These are phyloP conservation scores for Fomitiporia mediterranea DNA, from an alignment of 1,284 basidiomycete genomes.

Conservation along the genomic window DNA sequence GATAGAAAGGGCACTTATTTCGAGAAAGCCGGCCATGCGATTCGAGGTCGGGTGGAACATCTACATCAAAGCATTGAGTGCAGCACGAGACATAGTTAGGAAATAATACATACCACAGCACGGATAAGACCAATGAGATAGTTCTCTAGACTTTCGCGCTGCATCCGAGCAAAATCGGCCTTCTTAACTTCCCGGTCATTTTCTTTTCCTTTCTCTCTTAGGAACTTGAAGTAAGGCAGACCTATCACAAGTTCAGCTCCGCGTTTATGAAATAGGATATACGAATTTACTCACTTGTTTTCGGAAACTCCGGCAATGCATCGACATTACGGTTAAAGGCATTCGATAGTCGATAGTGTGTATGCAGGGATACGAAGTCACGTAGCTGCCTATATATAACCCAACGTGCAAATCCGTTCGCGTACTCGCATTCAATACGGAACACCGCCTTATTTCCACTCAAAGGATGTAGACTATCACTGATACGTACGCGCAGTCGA, in stretches of 20 bases:
- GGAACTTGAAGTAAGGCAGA: constrained; percentile 85
- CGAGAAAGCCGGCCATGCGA: constrained; percentile 90
- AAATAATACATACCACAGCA: constrained; percentile 63
- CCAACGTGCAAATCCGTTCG: constrained; percentile 93
- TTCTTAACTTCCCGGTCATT: constrained; percentile 49
- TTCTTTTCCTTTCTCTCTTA: constrained; percentile 54
- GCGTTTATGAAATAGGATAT: neutral
- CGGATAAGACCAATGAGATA: constrained; percentile 89
- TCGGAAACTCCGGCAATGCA: constrained; percentile 89
- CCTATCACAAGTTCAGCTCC: constrained; percentile 36
- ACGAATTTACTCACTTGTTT: constrained; percentile 55
- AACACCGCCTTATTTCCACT: constrained; percentile 80
- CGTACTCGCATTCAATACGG: constrained; percentile 95
- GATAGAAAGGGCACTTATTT: constrained; percentile 88
- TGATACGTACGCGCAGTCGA: constrained; percentile 78
- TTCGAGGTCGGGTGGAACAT: constrained; percentile 97
- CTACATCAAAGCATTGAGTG: constrained; percentile 39
- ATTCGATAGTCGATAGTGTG: constrained; percentile 88
- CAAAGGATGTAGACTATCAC: constrained; percentile 81
- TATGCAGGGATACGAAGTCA: constrained; percentile 89
- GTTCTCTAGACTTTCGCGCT: constrained; percentile 80
- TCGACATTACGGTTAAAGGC: constrained; percentile 68
- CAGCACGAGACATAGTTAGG: constrained; percentile 11
- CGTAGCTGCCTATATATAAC: constrained; percentile 93
- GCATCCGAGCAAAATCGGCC: constrained; percentile 73